These are phyloP conservation scores for Cercospora zeina DNA, from an alignment of 2,329 filamentous ascomycete genomes.

Conservation along the genomic window DNA sequence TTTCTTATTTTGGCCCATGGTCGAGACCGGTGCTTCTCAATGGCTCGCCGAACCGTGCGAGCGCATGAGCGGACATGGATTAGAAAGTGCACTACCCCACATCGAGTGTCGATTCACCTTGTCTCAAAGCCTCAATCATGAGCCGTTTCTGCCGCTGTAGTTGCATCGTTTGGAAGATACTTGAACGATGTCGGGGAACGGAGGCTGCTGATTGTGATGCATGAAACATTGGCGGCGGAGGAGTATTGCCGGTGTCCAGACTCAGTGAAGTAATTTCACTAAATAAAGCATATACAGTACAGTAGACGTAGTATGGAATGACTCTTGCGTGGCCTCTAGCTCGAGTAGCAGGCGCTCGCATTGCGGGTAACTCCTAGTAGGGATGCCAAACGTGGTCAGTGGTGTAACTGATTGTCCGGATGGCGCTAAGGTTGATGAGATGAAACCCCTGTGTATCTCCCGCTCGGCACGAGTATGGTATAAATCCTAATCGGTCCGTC, in stretches of 20 bases:
- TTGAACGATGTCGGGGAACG: not conserved
- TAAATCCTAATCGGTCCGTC: slow-evolving; percentile 7
- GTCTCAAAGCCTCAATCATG: not conserved
- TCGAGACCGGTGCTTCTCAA: slow-evolving; percentile 6
- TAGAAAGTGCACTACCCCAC: slow-evolving; percentile 10
- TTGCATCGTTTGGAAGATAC: not conserved
- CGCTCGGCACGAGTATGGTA: slow-evolving; percentile 5
- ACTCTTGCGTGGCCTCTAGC: not conserved
- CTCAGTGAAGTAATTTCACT: not conserved
- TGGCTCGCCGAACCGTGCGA: slow-evolving; percentile 8
- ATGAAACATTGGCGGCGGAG: not conserved
- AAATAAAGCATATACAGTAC: not conserved
- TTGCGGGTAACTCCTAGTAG: not conserved
- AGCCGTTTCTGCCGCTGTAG: not conserved
- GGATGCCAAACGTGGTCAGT: not conserved
- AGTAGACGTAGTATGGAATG: not conserved
- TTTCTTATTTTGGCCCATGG: slow-evolving; percentile 17
- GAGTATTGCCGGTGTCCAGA: not conserved
- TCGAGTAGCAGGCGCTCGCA: not conserved
- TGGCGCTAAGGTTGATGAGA: slow-evolving; percentile 3
- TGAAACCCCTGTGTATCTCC: not conserved
- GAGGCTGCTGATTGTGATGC: not conserved
- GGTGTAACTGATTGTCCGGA: slow-evolving; percentile 6
- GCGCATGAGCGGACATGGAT: slow-evolving; percentile 11
- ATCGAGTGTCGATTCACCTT: slow-evolving; percentile 5